phyloP scores from a whole-genome alignment of 129 eudicot species.

The Flaveria brownii region DNA sequence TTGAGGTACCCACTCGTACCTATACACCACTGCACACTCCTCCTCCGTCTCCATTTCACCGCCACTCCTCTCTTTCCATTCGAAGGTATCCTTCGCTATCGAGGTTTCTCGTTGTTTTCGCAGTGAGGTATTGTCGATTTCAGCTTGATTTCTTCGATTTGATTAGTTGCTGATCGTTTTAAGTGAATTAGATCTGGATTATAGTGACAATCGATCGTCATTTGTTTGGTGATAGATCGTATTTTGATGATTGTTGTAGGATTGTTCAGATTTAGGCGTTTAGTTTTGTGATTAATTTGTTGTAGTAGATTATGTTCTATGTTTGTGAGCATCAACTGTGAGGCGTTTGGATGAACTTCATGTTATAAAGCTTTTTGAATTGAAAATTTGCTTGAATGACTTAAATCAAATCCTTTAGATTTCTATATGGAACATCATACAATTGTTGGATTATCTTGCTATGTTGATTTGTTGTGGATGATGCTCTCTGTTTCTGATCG shows the following conservation, averaged over 20 bases:
- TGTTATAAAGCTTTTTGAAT: too few species aligned
- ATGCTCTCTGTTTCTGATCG: conserved; percentile 12
- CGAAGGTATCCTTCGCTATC: conserved; percentile 64
- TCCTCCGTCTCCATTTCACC: too few species aligned
- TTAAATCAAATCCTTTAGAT: too few species aligned
- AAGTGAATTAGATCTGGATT: too few species aligned
- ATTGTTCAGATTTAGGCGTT: background rate
- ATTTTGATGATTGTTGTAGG: background rate
- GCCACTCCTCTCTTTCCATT: too few species aligned
- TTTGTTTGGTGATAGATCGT: too few species aligned
- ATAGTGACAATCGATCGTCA: too few species aligned
- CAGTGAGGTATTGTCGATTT: conserved; percentile 57
- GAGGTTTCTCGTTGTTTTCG: conserved; percentile 64
- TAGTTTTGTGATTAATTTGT: background rate
- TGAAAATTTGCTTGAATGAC: too few species aligned
- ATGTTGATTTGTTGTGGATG: background rate
- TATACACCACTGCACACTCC: too few species aligned
- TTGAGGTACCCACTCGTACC: too few species aligned
- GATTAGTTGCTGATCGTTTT: background rate
- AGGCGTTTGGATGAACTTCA: conserved; percentile 6
- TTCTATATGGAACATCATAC: too few species aligned
- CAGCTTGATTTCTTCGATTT: background rate
- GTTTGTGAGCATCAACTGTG: conserved; percentile 6
- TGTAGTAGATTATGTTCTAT: background rate
- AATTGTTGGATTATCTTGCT: background rate